These are phyloP conservation scores for Kregervanrija pseudodelftensis DNA, from an alignment of 805 yeast species.

Conservation along the genomic window DNA sequence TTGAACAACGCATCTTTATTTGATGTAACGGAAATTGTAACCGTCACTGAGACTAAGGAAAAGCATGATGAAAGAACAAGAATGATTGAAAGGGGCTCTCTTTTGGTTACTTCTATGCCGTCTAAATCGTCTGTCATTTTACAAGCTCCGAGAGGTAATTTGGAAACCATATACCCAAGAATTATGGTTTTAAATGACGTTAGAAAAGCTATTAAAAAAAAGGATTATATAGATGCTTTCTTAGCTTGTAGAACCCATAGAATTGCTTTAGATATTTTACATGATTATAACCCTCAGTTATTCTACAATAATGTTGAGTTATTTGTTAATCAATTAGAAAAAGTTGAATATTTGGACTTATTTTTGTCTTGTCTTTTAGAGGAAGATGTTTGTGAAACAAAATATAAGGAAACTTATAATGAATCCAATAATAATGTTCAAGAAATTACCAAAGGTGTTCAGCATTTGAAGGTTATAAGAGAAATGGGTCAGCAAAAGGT, in stretches of 20 bases:
- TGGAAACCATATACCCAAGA: slow-evolving; percentile 91
- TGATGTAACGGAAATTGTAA: slow-evolving; percentile 9
- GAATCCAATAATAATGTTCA: slow-evolving; percentile 8
- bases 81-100: slow-evolving; percentile 84
- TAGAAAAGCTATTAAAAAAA: slow-evolving; percentile 53
- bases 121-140: slow-evolving; percentile 73
- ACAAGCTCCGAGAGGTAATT: slow-evolving; percentile 94
- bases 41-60: slow-evolving; percentile 55
- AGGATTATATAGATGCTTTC: slow-evolving; percentile 67
- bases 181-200: slow-evolving; percentile 85
- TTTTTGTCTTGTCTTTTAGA: slow-evolving; percentile 81
- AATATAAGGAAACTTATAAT: slow-evolving; percentile 65
- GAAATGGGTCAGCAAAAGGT: slow-evolving; percentile 39
- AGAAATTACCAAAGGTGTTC: slow-evolving; percentile 2
- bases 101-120: slow-evolving; percentile 76
- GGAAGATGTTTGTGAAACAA: slow-evolving; percentile 77
- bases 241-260: slow-evolving; percentile 82
- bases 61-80: slow-evolving; percentile 75
- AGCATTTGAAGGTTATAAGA: slow-evolving; percentile 3
- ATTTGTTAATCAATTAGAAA: slow-evolving; percentile 64
- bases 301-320: slow-evolving; percentile 57
- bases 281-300: slow-evolving; percentile 74
- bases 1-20: slow-evolving; percentile 17
- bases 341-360: slow-evolving; percentile 73
- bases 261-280: slow-evolving; percentile 80